phyloP scores from a whole-genome alignment of 805 yeast genomes.

The Debaryomyces hansenii region DNA sequence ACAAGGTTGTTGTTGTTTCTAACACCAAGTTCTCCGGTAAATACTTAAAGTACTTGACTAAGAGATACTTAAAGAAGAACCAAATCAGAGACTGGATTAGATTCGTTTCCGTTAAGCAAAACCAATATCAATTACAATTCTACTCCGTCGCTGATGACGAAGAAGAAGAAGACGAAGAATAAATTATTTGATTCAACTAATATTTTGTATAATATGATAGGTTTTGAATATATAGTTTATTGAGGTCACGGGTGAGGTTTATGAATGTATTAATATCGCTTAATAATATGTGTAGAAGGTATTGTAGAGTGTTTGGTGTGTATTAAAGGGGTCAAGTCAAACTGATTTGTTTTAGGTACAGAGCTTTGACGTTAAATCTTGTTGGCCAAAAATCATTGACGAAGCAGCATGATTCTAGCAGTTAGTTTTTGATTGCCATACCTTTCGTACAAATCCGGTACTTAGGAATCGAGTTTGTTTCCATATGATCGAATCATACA shows the following conservation, averaged over 20 bases:
- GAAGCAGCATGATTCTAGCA: too few relatives aligned
- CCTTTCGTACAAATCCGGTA: too few relatives aligned
- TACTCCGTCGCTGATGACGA: constrained; percentile 95
- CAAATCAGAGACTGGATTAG: constrained; percentile 99
- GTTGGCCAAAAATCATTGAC: too few relatives aligned
- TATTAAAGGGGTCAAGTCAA: too few relatives aligned
- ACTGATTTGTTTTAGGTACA: too few relatives aligned
- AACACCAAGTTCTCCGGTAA: constrained; percentile 98
- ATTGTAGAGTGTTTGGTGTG: background rate
- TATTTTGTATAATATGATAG: background rate
- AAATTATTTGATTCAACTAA: constrained; percentile 32
- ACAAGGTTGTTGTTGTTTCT: constrained; percentile 86
- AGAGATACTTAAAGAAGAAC: constrained; percentile 99
- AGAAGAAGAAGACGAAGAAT: constrained; percentile 90
- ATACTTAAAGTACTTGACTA: constrained; percentile 98
- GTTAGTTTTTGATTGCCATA: too few relatives aligned
- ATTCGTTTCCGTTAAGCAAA: constrained; percentile 93
- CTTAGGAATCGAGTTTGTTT: too few relatives aligned
- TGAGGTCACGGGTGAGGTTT: background rate
- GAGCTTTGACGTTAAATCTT: too few relatives aligned
- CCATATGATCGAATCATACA: too few relatives aligned
- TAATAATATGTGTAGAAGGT: background rate
- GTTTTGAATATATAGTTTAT: background rate
- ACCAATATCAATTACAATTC: constrained; percentile 97
- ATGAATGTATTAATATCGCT: background rate